Percentiles rank a stretch among this genome's conserved stretches.
Evolutionary conservation across 2,329 filamentous ascomycete genomes (phyloP).

Genomic region (Fusarium camptoceras): DNA sequence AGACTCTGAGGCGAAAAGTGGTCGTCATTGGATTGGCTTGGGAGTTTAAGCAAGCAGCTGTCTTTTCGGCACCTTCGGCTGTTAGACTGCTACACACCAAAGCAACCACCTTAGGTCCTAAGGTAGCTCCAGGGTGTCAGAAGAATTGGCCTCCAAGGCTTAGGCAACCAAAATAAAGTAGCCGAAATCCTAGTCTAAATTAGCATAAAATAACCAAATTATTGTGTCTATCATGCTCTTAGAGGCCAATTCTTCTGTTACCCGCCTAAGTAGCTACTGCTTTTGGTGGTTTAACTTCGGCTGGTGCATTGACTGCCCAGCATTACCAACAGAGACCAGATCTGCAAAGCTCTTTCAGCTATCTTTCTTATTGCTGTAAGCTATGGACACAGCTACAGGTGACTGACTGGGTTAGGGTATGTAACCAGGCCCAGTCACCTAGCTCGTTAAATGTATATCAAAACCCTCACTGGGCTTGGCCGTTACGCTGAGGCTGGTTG

Average conservation of each 20-base stretch:
- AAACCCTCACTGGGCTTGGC: conserved; percentile 23
- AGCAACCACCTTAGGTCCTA: no score
- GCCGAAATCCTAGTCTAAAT: no score
- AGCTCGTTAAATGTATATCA: conserved; percentile 28
- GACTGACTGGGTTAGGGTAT: not conserved
- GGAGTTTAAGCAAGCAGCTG: not conserved
- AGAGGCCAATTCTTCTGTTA: no score
- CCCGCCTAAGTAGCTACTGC: no score
- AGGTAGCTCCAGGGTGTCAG: no score
- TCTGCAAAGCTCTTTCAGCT: not conserved
- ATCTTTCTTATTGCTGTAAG: not conserved
- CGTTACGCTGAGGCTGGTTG: conserved; percentile 31
- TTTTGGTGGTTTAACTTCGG: no score
- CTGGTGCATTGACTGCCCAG: conserved; percentile 13
- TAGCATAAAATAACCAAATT: no score
- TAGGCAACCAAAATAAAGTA: no score
- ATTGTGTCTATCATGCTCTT: no score
- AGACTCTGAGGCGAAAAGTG: not conserved
- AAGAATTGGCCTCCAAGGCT: no score
- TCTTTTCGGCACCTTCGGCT: conserved; percentile 6
- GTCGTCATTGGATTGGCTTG: conserved; percentile 22
- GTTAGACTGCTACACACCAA: no score
- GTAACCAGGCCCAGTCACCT: not conserved
- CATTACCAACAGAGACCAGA: conserved; percentile 1
- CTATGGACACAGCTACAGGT: not conserved